Evolutionary conservation across 1,284 basidiomycete species (phyloP).

Genomic region (Ustilago sp.): DNA sequence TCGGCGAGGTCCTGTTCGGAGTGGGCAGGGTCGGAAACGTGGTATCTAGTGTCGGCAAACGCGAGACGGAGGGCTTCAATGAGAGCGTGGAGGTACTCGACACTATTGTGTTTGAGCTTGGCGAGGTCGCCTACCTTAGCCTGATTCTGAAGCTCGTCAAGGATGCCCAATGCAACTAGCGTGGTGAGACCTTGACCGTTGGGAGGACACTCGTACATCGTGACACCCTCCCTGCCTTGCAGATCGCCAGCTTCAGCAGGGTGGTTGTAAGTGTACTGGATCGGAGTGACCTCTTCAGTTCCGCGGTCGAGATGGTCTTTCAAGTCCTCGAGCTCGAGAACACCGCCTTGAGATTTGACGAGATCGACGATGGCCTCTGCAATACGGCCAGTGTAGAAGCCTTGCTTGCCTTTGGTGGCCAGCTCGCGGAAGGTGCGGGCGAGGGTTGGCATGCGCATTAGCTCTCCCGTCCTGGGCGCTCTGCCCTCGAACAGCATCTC

Average conservation of each 20-base stretch:
- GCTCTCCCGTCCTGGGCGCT: conserved; percentile 74
- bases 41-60: conserved; percentile 85
- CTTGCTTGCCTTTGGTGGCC: conserved; percentile 83
- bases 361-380: conserved; percentile 87
- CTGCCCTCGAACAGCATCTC: conserved; percentile 83
- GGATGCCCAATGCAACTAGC: conserved; percentile 87
- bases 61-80: conserved; percentile 84
- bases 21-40: conserved; percentile 86
- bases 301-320: conserved; percentile 75
- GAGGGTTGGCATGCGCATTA: conserved; percentile 76
- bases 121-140: conserved; percentile 79
- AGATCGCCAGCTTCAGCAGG: conserved; percentile 40
- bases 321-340: conserved; percentile 90
- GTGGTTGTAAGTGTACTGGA: conserved; percentile 83
- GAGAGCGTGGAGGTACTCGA: conserved; percentile 86
- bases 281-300: conserved; percentile 85
- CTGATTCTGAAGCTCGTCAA: conserved; percentile 84
- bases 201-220: conserved; percentile 80
- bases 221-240: conserved; percentile 73
- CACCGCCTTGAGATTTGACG: conserved; percentile 80
- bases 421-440: conserved; percentile 85
- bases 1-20: conserved; percentile 75
- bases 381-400: conserved; percentile 90
- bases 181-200: conserved; percentile 97
- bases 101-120: conserved; percentile 86